Evolutionary conservation across 352 stramenopile species (phyloP), one percentile per base, ranked within the genome.

Genomic region (Phytopythium chamaehyphon): DNA sequence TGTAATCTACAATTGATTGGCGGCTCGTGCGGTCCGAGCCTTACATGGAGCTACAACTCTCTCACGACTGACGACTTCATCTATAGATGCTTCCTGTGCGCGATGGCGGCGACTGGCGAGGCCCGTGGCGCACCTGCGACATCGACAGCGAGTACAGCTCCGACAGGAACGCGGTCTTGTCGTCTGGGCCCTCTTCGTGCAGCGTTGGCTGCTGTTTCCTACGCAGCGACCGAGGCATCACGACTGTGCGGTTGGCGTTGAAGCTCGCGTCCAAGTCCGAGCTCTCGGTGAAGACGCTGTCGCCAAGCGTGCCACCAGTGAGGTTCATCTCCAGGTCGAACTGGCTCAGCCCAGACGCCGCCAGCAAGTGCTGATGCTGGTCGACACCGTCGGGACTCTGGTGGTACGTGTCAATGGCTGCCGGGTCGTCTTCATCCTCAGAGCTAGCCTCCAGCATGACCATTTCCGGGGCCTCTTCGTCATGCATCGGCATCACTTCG

Each of bases 161-260:
- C 48, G 63, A 73, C 2, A 76, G 61, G 40, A 76, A 76, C 1
- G 60, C 60, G 24, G 66, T 54, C 57, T 73, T 76, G 49, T 76
- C 61, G n/a, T 56, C 40, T 18, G 18, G 12, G 24, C 42, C n/a
- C 24, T 64, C 14, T 33, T 44, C 22, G 19, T 16, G 22, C 35
- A 44, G 5, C 2, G 35, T 38, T 18, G 0, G 28, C 18, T 33
- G n/a, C 18, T 40, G 62, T 33, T 60, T 73, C 6, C 54, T 61
- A 21, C 66, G 66, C 23, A 65, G 56, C 43, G 66, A 76, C 3
- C 56, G 55, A 0, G 60, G 67, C n/a, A 52, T 61, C 63, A 16
- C n/a, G 36, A 48, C 42, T 58, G 40, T 56, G 55, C 44, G 38
- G 39, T 45, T 35, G 45, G 21, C 36, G 43, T 21, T 44, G 21